These are phyloP conservation scores for Cunninghamia lanceolata DNA, from an alignment of 75 land plant genomes.

Conservation along the genomic window DNA sequence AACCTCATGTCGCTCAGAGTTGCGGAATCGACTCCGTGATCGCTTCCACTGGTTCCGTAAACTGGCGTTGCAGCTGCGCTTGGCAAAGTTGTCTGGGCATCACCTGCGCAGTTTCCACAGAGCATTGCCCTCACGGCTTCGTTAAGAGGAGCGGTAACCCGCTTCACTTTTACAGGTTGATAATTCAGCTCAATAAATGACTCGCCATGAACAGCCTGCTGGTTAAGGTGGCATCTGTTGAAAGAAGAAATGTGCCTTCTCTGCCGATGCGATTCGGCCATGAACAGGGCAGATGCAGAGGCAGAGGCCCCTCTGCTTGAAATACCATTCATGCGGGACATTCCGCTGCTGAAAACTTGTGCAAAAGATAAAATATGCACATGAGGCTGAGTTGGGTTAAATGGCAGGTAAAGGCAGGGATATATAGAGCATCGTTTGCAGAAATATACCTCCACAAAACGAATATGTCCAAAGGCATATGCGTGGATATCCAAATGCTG, in stretches of 20 bases:
- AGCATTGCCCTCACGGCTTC: conserved; percentile 18
- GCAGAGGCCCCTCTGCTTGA: neutral
- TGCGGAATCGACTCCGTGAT: conserved; percentile 11
- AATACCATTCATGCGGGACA: neutral
- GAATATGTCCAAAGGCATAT: too few relatives aligned
- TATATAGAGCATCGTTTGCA: too few relatives aligned
- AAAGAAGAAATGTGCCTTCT: neutral
- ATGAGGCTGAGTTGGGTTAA: too few relatives aligned
- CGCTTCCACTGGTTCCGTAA: conserved; percentile 20
- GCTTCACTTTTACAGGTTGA: neutral
- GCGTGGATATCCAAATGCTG: too few relatives aligned
- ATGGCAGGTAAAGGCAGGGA: too few relatives aligned
- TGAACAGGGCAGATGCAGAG: neutral
- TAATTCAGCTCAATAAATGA: neutral
- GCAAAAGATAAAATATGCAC: too few relatives aligned
- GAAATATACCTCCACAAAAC: too few relatives aligned
- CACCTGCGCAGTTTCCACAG: conserved; percentile 13
- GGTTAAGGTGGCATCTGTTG: neutral
- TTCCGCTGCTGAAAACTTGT: neutral
- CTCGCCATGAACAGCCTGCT: neutral
- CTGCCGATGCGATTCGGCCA: neutral
- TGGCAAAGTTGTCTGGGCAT: neutral
- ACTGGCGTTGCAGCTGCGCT: conserved; percentile 15
- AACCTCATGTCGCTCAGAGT: neutral
- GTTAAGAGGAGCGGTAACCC: neutral